Evolutionary conservation across 2,329 filamentous ascomycete species (phyloP).

Genomic region (Apiospora aurea): DNA sequence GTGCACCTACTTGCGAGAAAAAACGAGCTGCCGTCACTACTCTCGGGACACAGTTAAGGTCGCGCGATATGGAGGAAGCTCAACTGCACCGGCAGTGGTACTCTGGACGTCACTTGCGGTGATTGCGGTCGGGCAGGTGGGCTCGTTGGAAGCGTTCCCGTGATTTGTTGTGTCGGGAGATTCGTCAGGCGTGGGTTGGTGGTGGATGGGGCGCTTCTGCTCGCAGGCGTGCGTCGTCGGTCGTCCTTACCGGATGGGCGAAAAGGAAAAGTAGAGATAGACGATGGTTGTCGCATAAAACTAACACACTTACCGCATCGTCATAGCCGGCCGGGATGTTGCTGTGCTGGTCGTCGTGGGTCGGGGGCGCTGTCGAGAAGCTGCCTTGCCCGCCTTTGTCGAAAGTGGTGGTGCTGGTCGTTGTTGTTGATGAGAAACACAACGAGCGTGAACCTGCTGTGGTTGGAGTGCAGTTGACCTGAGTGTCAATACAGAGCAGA

Average conservation of each 20-base stretch:
- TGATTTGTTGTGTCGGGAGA: slow-evolving; percentile 8
- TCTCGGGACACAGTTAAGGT: neutral
- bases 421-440: slow-evolving; percentile 22
- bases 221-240: neutral
- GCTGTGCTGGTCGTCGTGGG: slow-evolving; percentile 20
- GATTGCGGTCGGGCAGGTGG: neutral
- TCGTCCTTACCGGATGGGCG: neutral
- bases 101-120: neutral
- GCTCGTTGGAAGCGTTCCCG: neutral
- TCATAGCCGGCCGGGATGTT: neutral
- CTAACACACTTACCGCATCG: slow-evolving; percentile 14
- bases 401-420: slow-evolving; percentile 17
- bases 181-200: slow-evolving; percentile 2
- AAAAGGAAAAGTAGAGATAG: neutral
- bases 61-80: neutral
- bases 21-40: neutral
- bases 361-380: slow-evolving; percentile 24
- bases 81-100: neutral
- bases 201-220: neutral
- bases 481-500: slow-evolving; percentile 9
- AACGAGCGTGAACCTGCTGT: neutral
- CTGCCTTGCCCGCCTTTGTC: slow-evolving; percentile 22
- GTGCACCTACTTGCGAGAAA: slow-evolving; percentile 5
- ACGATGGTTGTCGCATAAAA: slow-evolving; percentile 10
- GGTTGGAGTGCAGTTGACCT: neutral